These are phyloP conservation scores for Pythium myriotylum DNA, from an alignment of 352 stramenopile species.

Conservation along the genomic window DNA sequence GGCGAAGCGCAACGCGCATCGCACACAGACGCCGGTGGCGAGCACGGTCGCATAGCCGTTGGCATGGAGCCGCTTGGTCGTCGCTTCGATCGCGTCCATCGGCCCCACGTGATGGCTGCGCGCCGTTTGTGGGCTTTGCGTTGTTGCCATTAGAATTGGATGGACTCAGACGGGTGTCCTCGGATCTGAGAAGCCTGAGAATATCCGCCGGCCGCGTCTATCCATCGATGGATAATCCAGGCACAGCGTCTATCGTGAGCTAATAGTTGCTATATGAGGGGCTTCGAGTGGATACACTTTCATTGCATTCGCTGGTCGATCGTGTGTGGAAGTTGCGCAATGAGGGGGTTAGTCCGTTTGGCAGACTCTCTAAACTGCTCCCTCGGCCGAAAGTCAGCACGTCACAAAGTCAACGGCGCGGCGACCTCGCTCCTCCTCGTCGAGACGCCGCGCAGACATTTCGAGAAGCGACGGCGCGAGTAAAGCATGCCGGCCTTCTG, in stretches of 20 bases:
- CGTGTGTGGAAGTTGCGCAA: slow-evolving; percentile 13
- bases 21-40: slow-evolving; percentile 51
- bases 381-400: slow-evolving; percentile 29
- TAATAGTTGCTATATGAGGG: slow-evolving; percentile 26
- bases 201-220: background rate
- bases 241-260: slow-evolving; percentile 8
- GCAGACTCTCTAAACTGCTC: background rate
- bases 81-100: slow-evolving; percentile 10
- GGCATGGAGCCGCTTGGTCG: slow-evolving; percentile 35
- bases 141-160: too few relatives aligned
- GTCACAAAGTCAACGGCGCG: slow-evolving; percentile 8
- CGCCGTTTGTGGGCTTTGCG: too few relatives aligned
- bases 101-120: background rate
- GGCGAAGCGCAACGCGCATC: slow-evolving; percentile 70
- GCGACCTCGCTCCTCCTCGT: slow-evolving; percentile 7
- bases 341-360: slow-evolving; percentile 8
- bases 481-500: slow-evolving; percentile 66
- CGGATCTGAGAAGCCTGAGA: slow-evolving; percentile 7
- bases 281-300: slow-evolving; percentile 15
- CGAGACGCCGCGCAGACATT: too few relatives aligned
- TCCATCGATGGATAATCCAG: background rate
- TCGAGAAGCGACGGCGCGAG: background rate
- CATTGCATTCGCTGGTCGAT: background rate
- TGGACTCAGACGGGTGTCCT: slow-evolving; percentile 2
- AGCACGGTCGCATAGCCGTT: slow-evolving; percentile 29